A percentile compares a stretch with the other conserved stretches of the same genome.
These are phyloP conservation scores for Tolypocladium nubicola DNA, from an alignment of 2,329 filamentous ascomycete genomes.

Conservation along the genomic window DNA sequence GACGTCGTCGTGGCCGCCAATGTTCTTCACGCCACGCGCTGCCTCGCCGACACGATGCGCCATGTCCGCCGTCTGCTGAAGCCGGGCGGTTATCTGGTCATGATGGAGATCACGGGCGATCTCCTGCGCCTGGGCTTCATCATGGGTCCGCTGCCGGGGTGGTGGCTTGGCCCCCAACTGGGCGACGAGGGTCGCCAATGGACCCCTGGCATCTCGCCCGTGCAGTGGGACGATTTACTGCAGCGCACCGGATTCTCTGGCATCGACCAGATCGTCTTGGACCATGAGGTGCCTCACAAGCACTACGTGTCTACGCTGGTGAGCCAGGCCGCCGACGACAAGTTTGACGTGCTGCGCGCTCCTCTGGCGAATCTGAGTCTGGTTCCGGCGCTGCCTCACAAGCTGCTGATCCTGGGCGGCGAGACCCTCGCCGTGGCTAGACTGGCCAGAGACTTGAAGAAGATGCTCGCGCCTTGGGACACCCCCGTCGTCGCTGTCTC, in stretches of 20 bases:
- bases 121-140: slow-evolving; percentile 1
- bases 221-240: slow-evolving; percentile 1
- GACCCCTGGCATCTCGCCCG: background rate
- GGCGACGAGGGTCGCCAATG: background rate
- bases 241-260: slow-evolving; percentile 4
- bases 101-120: slow-evolving; percentile 4
- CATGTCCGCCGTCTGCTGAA: slow-evolving; percentile 5
- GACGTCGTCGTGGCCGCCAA: background rate
- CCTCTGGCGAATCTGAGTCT: background rate
- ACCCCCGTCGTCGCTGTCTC: background rate
- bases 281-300: background rate
- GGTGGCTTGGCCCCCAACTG: background rate
- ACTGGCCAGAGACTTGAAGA: background rate
- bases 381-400: background rate
- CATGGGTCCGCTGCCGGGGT: background rate
- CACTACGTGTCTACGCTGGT: background rate
- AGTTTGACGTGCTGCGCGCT: background rate
- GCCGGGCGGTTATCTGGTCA: slow-evolving; percentile 4
- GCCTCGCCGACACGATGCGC: background rate
- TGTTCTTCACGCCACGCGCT: background rate
- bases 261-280: background rate
- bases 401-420: slow-evolving; percentile 1
- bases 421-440: slow-evolving; percentile 1
- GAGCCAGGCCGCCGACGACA: background rate
- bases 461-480: background rate